A percentile compares a stretch with the other conserved stretches of the same genome.
Evolutionary conservation across 768 basidiomycete species (phyloP).

Genomic region (Podaxis sp.): DNA sequence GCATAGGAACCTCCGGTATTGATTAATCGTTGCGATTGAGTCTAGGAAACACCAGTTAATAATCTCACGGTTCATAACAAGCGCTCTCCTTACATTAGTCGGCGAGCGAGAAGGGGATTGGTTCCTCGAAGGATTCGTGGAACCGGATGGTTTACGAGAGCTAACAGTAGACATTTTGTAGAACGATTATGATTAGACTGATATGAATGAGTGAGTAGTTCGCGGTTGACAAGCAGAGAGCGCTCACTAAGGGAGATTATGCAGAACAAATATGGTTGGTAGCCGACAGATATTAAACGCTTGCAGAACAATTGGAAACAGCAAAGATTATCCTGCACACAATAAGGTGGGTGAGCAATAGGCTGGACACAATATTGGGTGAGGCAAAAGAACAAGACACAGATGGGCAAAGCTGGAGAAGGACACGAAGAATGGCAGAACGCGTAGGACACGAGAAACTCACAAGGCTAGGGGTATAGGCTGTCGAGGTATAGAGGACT

Average conservation of each 20-base stretch:
- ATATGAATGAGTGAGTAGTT: conserved; percentile 24
- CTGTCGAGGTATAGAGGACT: conserved; percentile 24
- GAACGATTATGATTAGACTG: conserved; percentile 20
- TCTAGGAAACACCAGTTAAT: conserved; percentile 22
- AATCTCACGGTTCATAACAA: not conserved
- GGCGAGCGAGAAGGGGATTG: conserved; percentile 66
- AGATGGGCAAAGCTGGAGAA: not conserved
- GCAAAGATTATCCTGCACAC: conserved; percentile 4
- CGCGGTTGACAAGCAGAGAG: conserved; percentile 19
- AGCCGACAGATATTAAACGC: not conserved
- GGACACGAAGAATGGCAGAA: not conserved
- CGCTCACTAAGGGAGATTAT: conserved; percentile 4
- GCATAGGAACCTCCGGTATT: conserved; percentile 40
- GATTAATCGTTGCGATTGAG: conserved; percentile 47
- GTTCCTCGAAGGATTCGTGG: conserved; percentile 62
- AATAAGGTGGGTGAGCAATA: not conserved
- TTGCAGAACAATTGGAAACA: conserved; percentile 3
- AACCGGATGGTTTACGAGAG: conserved; percentile 68
- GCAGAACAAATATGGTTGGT: conserved; percentile 10
- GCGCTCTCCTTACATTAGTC: conserved; percentile 40
- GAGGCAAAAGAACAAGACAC: not conserved
- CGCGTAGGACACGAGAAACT: not conserved
- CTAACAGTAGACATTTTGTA: conserved; percentile 40
- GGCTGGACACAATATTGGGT: not conserved
- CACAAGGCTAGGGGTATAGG: conserved; percentile 14